phyloP scores from a whole-genome alignment of 1,284 basidiomycete genomes.

The Rugiboletus extremiorientalis region DNA sequence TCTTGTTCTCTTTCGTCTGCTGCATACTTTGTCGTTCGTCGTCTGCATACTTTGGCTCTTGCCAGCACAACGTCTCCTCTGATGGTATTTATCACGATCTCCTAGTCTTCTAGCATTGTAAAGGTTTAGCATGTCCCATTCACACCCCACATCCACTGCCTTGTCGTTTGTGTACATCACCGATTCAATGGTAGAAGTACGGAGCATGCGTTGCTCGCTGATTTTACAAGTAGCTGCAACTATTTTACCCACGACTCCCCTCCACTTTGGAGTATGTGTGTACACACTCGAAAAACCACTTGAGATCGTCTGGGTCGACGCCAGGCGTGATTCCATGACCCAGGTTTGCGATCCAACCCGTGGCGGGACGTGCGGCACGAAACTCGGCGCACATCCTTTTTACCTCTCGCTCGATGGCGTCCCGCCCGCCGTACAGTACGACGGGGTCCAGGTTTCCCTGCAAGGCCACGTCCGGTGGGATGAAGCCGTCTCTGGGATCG shows the following conservation, averaged over 20 bases:
- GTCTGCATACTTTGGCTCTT: slow-evolving; percentile 7
- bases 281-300: slow-evolving; percentile 89
- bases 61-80: slow-evolving; percentile 2
- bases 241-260: neutral
- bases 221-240: neutral
- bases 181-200: slow-evolving; percentile 12
- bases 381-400: slow-evolving; percentile 84
- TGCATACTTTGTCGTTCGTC: neutral
- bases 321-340: slow-evolving; percentile 98
- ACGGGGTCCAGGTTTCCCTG: slow-evolving; percentile 97
- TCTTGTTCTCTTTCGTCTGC: slow-evolving; percentile 15
- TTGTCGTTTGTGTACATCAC: slow-evolving; percentile 22
- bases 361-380: slow-evolving; percentile 50
- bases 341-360: slow-evolving; percentile 93
- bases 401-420: slow-evolving; percentile 87
- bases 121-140: slow-evolving; percentile 25
- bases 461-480: slow-evolving; percentile 57
- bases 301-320: slow-evolving; percentile 89
- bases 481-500: slow-evolving; percentile 55
- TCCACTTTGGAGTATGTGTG: slow-evolving; percentile 69
- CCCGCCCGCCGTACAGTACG: slow-evolving; percentile 83
- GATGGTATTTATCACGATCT: slow-evolving; percentile 34
- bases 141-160: slow-evolving; percentile 12
- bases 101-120: slow-evolving; percentile 29
- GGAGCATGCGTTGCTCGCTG: slow-evolving; percentile 5